Evolutionary conservation across 2,329 filamentous ascomycete species (phyloP), one percentile per base, ranked within the genome.

Genomic region (Penicillium griseofulvum): DNA sequence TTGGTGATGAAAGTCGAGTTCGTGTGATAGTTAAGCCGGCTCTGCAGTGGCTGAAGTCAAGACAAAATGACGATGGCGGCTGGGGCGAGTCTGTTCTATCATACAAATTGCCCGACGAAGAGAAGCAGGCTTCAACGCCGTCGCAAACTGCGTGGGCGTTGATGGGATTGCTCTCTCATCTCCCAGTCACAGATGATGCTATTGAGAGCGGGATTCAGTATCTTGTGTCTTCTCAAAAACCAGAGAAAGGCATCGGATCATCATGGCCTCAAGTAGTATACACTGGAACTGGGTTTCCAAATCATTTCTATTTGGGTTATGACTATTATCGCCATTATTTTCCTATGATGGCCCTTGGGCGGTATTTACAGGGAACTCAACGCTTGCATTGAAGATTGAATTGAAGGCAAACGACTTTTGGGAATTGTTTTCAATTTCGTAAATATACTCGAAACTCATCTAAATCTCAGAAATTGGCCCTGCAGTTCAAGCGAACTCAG

Each of bases 21-120:
- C 19, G 38, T 6, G 14, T 7, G 6, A 33, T 54, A 10, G 41
- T 65, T 0, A 17, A 42, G 10, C 37, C 17, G 0, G 65, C 49
- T 5, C 3, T 61, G 2, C 17, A 50, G 2, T 72, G 69, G 68
- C 49, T 73, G 5, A 58, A 61, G 17, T 41, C 42, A 2, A 54
- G 56, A 5, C 70, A 73, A 44, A 69, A 71, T 36, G 11, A 17
- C 7, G 68, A 72, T 31, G 70, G 71, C 1, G 68, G 71, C 8
- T 73, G 70, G 70, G 70, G 70, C 28, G 70, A 73, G 38, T 52
- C 50, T 0, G 16, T 67, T 0, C 42, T 49, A 0, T 58, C 66
- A 0, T 73, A 73, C 41, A 28, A 50, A 10, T 38, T 60, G 47
- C 48, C 59, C 4, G 12, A 47, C 3, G 38, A 24, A 10, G 60